phyloP scores from a whole-genome alignment of 1,284 basidiomycete genomes.

The Boletus calvinii region DNA sequence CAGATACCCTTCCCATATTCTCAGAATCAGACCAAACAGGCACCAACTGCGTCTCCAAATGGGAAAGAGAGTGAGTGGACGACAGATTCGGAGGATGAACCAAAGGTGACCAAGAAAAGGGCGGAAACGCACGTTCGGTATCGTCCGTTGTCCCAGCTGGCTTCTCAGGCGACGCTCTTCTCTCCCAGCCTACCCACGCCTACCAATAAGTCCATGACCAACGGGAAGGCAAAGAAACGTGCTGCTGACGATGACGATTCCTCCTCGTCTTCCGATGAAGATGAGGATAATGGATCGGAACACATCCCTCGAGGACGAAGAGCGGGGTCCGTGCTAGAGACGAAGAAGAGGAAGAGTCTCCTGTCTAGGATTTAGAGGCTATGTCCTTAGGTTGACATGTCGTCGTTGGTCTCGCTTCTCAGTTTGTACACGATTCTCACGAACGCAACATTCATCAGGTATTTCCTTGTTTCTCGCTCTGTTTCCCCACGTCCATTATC shows the following conservation, averaged over 20 bases:
- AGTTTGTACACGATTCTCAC: background rate
- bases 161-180: slow-evolving; percentile 41
- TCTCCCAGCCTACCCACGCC: slow-evolving; percentile 35
- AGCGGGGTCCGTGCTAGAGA: slow-evolving; percentile 44
- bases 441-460: background rate
- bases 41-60: background rate
- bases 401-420: background rate
- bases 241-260: slow-evolving; percentile 33
- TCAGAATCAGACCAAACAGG: slow-evolving; percentile 33
- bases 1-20: slow-evolving; percentile 49
- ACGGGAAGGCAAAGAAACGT: slow-evolving; percentile 34
- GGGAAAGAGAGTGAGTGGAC: slow-evolving; percentile 2
- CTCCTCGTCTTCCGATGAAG: slow-evolving; percentile 40
- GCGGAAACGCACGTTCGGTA: slow-evolving; percentile 32
- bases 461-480: background rate
- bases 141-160: slow-evolving; percentile 54
- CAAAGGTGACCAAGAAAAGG: slow-evolving; percentile 30
- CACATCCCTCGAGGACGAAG: slow-evolving; percentile 59
- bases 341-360: slow-evolving; percentile 26
- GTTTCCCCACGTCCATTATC: slow-evolving; percentile 14
- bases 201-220: slow-evolving; percentile 17
- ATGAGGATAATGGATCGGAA: slow-evolving; percentile 39
- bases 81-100: slow-evolving; percentile 37
- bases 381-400: background rate
- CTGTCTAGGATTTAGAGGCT: slow-evolving; percentile 10